Evolutionary conservation across 768 basidiomycete species (phyloP), one percentile per base, ranked within the genome.

Genomic region (Boletus sp.): DNA sequence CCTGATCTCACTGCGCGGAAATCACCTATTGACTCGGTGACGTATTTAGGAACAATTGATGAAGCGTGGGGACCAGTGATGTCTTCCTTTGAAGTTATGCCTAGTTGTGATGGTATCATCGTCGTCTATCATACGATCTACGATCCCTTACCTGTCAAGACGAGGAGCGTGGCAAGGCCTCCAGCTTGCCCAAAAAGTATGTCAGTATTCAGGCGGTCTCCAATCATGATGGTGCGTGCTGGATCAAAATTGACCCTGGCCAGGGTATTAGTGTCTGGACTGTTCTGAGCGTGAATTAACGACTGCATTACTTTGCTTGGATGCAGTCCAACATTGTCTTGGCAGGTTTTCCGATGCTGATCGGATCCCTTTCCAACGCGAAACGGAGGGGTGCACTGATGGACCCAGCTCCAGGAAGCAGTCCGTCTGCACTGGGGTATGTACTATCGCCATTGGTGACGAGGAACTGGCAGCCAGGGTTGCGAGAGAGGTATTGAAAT

Each of bases 201-300:
- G 72, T 99, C 96, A 6, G 97, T 98, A 69, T 91, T 88, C 60
- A 99, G 79, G 56, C 96, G 83, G 74, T 99, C 96, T 39, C 96
- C 96, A 42, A 98, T 79, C 93, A 99, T 98, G 68, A 98, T 84
- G 15, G 95, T 94, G 49, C 85, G 77, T 56, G 79, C 74, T 40
- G 91, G 91, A 71, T 98, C 89, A 68, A 92, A 94, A 44, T 89
- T 69, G 61, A 95, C 84, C 71, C 94, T 97, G 44, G 9, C 13
- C 42, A 39, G 32, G 10, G 11, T n/a, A 40, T 27, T 42, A 64
- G 60, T 62, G 47, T 34, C 30, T 41, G 30, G 35, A 23, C 19
- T 30, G 11, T 25, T 55, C 47, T 11, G 23, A 8, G 27, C 6
- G 11, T 37, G 25, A 43, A 40, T 37, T 34, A 25, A 23, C 8